Evolutionary conservation across 495 filamentous ascomycete species (phyloP).

Genomic region (Achaetomiella virescens): DNA sequence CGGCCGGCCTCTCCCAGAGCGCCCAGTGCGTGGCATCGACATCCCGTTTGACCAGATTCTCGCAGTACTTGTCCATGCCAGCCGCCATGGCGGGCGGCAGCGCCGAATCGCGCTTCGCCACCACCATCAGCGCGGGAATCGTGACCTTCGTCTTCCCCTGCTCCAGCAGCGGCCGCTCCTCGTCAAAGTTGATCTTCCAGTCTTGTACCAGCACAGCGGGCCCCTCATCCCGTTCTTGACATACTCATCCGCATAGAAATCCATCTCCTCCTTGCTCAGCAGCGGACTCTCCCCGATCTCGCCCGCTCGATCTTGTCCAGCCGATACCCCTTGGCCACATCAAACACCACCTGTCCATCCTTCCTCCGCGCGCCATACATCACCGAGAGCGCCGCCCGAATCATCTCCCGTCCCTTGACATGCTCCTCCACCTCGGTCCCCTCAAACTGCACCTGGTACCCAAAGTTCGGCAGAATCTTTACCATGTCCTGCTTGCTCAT

Average conservation of each 20-base stretch:
- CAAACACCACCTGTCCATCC: conserved; percentile 49
- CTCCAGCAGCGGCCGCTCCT: conserved; percentile 53
- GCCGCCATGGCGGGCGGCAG: conserved; percentile 60
- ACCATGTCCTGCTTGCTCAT: conserved; percentile 46
- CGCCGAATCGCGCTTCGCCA: conserved; percentile 60
- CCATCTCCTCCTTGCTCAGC: conserved; percentile 61
- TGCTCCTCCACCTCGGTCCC: conserved; percentile 57
- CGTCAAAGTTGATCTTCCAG: conserved; percentile 63
- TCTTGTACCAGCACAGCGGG: conserved; percentile 83
- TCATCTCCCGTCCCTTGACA: conserved; percentile 47
- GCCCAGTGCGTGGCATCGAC: conserved; percentile 66
- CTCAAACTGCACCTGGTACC: conserved; percentile 75
- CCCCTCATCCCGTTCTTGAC: conserved; percentile 66
- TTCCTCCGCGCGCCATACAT: conserved; percentile 59
- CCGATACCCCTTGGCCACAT: conserved; percentile 48
- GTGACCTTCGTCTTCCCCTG: conserved; percentile 40
- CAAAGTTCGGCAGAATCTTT: conserved; percentile 59
- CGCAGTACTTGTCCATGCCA: conserved; percentile 60
- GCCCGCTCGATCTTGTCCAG: conserved; percentile 36
- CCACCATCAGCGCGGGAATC: conserved; percentile 67
- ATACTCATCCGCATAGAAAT: conserved; percentile 70
- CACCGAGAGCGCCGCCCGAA: conserved; percentile 61
- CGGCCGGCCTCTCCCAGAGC: conserved; percentile 56
- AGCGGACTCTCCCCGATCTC: conserved; percentile 50
- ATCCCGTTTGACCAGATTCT: conserved; percentile 51